Evolutionary conservation across 2,329 filamentous ascomycete species (phyloP), one percentile per base, ranked within the genome.

Genomic region (Esteya vermicola): DNA sequence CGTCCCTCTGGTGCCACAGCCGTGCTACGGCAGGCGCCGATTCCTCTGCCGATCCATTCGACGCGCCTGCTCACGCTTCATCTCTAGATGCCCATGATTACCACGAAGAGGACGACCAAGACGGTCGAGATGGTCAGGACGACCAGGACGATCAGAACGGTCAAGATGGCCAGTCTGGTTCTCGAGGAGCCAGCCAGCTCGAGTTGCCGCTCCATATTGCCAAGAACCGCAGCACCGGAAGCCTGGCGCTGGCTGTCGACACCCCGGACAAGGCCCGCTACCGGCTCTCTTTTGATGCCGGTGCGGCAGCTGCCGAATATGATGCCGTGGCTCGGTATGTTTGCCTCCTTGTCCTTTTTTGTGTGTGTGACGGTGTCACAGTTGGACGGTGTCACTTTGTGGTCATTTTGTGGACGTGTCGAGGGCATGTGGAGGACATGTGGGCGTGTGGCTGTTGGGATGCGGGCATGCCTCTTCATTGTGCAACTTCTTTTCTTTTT

Each of bases 241-340:
- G 78, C 52, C 63, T 79, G 44, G 59, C 64, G 43, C 55, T 68
- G 47, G 55, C 62, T 47, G 55, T 56, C 47, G 67, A 72, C 44
- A 58, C 52, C n/a, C 59, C 71, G 38, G 74, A 78, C 48, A 74
- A 70, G 47, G 66, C 69, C 48, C 66, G 74, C 61, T 68, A 77
- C 56, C 78, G 81, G 45, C 78, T 85, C 60, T 89, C 85, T 38
- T 78, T 88, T 54, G 85, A 91, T 57, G 77, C 75, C 43, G 72
- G 77, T 39, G 67, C 73, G 45, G 67, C 71, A 48, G 59, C 60
- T 45, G 54, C 59, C 51, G 80, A 83, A 50, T 75, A 75, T 61
- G 83, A 88, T 57, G 65, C 73, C 51, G 65, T 85, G 59, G 70
- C 80, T 60, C 86, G 82, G 84, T 91, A 60, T 58, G 75, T n/a